A percentile compares a stretch with the other conserved stretches of the same genome.
Conservation (phyloP, 2,329 filamentous ascomycete species). For the Arachnopeziza araneosa region DNA sequence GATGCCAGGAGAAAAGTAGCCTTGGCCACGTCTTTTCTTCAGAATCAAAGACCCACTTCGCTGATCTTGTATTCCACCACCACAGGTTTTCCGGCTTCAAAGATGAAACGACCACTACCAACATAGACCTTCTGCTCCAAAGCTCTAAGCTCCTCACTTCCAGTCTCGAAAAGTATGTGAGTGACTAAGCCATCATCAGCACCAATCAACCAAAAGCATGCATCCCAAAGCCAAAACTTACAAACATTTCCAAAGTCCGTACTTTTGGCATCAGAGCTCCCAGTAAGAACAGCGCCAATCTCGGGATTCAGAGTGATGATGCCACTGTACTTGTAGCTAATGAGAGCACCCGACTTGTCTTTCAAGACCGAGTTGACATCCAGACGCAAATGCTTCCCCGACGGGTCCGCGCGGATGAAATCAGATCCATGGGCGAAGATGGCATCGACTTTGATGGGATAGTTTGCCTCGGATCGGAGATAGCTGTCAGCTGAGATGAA, state of each 20-base stretch:
- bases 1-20: not conserved
- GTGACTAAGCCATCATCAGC: conserved; percentile 26
- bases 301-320: conserved; percentile 32
- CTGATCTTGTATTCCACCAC: conserved; percentile 41
- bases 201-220: not conserved
- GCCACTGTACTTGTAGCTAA: conserved; percentile 36
- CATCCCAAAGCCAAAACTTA: conserved; percentile 19
- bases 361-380: conserved; percentile 35
- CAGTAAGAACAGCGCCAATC: conserved; percentile 32
- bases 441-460: conserved; percentile 34
- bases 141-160: conserved; percentile 30
- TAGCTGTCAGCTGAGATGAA: conserved; percentile 23
- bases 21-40: not conserved
- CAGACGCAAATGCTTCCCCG: conserved; percentile 34
- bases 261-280: conserved; percentile 33
- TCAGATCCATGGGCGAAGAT: conserved; percentile 36
- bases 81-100: conserved; percentile 31
- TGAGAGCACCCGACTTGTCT: conserved; percentile 32
- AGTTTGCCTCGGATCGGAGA: conserved; percentile 34
- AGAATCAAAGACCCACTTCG: conserved; percentile 25
- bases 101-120: conserved; percentile 37
- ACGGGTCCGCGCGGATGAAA: conserved; percentile 36
- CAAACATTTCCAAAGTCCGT: conserved; percentile 36
- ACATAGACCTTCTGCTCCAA: conserved; percentile 38
- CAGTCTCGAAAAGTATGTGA: conserved; percentile 36